phyloP scores from a whole-genome alignment of 1,284 basidiomycete genomes.

The Trichosporon coremiiforme region DNA sequence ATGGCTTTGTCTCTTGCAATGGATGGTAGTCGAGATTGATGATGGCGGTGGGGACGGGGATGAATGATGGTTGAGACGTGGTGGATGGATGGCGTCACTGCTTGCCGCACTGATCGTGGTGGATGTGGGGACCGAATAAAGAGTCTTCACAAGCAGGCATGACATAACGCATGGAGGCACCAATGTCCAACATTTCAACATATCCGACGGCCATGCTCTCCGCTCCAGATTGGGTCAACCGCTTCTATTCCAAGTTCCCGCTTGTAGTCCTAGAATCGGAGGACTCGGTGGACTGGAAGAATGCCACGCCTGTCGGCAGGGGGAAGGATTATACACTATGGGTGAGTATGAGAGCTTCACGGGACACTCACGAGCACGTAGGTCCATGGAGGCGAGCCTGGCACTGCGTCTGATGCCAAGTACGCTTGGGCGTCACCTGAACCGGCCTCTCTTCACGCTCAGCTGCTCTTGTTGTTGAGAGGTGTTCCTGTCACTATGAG shows the following conservation, averaged over 20 bases:
- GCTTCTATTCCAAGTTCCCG: constrained; percentile 52
- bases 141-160: neutral
- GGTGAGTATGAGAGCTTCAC: constrained; percentile 26
- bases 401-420: constrained; percentile 33
- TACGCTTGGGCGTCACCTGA: constrained; percentile 42
- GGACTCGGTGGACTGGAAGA: constrained; percentile 42
- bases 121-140: neutral
- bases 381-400: constrained; percentile 32
- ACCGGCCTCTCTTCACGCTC: constrained; percentile 45
- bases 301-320: neutral
- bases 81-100: constrained; percentile 15
- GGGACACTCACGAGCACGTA: constrained; percentile 17
- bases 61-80: neutral
- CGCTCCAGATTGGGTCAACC: constrained; percentile 45
- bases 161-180: neutral
- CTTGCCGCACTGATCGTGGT: neutral
- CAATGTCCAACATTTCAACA: too few species aligned
- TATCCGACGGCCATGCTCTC: constrained; percentile 30
- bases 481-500: constrained; percentile 39
- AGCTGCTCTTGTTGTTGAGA: constrained; percentile 50
- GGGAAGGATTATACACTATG: constrained; percentile 33
- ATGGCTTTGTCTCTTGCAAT: neutral
- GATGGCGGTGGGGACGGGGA: neutral
- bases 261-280: constrained; percentile 51
- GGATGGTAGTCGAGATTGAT: neutral